Evolutionary conservation across 2,329 filamentous ascomycete species (phyloP).

Genomic region (Colletotrichum sublineola): DNA sequence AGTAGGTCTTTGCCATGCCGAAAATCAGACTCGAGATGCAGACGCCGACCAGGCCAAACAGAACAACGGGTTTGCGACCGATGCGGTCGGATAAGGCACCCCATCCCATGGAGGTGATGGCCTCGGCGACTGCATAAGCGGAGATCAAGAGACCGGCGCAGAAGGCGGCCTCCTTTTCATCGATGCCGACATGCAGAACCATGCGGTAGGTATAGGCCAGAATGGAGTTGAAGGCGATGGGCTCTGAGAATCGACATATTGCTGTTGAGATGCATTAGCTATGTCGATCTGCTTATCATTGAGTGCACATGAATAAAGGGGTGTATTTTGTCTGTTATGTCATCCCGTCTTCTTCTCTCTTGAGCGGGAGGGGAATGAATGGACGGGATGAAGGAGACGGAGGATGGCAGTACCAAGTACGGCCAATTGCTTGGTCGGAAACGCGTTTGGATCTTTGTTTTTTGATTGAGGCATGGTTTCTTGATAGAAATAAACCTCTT

Average conservation of each 20-base stretch:
- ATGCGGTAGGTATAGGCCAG: slow-evolving; percentile 59
- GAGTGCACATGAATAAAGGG: background rate
- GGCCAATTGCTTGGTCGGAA: slow-evolving; percentile 34
- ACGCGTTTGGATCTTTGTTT: slow-evolving; percentile 36
- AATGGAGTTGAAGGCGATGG: slow-evolving; percentile 61
- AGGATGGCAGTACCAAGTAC: slow-evolving; percentile 36
- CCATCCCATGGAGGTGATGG: slow-evolving; percentile 58
- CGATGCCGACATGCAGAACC: slow-evolving; percentile 54
- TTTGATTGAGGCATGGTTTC: slow-evolving; percentile 36
- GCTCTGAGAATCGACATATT: slow-evolving; percentile 61
- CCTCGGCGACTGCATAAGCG: slow-evolving; percentile 59
- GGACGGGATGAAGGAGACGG: background rate
- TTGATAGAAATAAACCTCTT: background rate
- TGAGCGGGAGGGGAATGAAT: background rate
- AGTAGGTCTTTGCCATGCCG: slow-evolving; percentile 56
- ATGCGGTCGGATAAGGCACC: slow-evolving; percentile 57
- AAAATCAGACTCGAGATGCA: slow-evolving; percentile 57
- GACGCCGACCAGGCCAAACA: slow-evolving; percentile 50
- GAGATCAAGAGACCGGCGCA: slow-evolving; percentile 63
- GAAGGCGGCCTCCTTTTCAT: slow-evolving; percentile 58
- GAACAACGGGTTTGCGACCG: slow-evolving; percentile 51
- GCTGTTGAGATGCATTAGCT: slow-evolving; percentile 47
- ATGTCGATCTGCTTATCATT: background rate
- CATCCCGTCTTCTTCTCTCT: background rate
- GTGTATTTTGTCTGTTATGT: background rate